phyloP scores from a whole-genome alignment of 2,329 filamentous ascomycete species.

The Paraconiothyrium sp. region DNA sequence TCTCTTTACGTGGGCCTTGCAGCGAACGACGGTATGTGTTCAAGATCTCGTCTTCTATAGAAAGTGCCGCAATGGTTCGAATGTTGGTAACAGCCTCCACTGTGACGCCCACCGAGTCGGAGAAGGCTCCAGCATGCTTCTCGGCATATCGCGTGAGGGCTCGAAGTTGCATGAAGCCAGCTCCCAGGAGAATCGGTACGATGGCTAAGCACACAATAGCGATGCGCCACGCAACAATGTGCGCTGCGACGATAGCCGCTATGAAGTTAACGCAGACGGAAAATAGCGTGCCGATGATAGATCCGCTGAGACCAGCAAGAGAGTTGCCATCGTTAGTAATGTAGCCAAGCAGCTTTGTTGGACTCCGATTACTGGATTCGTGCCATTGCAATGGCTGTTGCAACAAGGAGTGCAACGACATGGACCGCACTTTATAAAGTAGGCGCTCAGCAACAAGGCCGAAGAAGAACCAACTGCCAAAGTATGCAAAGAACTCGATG shows the following conservation, averaged over 20 bases:
- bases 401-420: conserved; percentile 72
- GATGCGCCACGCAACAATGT: conserved; percentile 79
- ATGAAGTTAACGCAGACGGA: conserved; percentile 74
- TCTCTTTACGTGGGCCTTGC: conserved; percentile 59
- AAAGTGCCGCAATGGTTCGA: conserved; percentile 61
- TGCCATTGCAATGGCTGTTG: conserved; percentile 77
- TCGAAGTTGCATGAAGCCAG: conserved; percentile 74
- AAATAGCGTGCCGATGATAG: conserved; percentile 74
- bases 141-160: conserved; percentile 69
- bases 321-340: conserved; percentile 76
- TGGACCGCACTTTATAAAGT: conserved; percentile 69
- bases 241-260: conserved; percentile 72
- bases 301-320: conserved; percentile 74
- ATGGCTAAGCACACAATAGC: conserved; percentile 75
- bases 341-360: conserved; percentile 69
- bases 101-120: conserved; percentile 60
- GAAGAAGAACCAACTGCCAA: conserved; percentile 67
- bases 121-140: conserved; percentile 61
- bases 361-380: conserved; percentile 69
- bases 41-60: conserved; percentile 61
- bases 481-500: conserved; percentile 69
- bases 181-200: conserved; percentile 73
- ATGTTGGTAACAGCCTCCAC: conserved; percentile 64
- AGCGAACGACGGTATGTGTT: conserved; percentile 57
- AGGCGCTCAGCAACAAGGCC: conserved; percentile 71